A percentile compares a stretch with the other conserved stretches of the same genome.
Conservation (phyloP, 2,329 filamentous ascomycete species). For the Neopestalotiopsis rosae region DNA sequence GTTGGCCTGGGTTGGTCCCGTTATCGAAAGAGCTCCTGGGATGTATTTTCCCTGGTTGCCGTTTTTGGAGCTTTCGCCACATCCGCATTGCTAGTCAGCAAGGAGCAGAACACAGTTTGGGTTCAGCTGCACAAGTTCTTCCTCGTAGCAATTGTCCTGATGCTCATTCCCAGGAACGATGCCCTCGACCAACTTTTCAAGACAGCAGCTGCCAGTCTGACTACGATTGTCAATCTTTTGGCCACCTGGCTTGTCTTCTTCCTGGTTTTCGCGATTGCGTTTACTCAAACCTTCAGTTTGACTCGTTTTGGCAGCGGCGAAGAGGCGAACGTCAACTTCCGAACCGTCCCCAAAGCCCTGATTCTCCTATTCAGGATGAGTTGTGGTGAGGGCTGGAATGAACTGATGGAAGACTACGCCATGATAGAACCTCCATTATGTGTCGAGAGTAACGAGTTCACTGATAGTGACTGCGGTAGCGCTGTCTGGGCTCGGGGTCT, state of each 20-base stretch:
- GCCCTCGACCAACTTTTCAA: conserved; percentile 98
- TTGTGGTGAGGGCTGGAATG: conserved; percentile 94
- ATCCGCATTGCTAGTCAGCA: conserved; percentile 74
- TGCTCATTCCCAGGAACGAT: conserved; percentile 95
- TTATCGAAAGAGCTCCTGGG: conserved; percentile 94
- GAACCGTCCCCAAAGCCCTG: conserved; percentile 90
- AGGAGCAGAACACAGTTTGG: conserved; percentile 66
- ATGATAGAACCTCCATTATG: conserved; percentile 80
- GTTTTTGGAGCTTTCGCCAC: conserved; percentile 84
- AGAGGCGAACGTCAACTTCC: conserved; percentile 84
- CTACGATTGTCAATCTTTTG: conserved; percentile 86
- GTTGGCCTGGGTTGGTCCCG: conserved; percentile 89
- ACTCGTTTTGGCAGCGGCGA: conserved; percentile 83
- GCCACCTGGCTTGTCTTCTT: conserved; percentile 98
- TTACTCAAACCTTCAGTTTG: conserved; percentile 94
- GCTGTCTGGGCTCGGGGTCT: conserved; percentile 84
- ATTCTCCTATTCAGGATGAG: conserved; percentile 94
- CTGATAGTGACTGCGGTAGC: conserved; percentile 91
- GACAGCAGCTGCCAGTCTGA: conserved; percentile 91
- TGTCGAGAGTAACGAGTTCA: conserved; percentile 74
- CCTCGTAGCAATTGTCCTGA: conserved; percentile 84
- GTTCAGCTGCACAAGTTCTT: conserved; percentile 91
- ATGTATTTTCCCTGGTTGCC: conserved; percentile 82
- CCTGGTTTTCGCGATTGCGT: conserved; percentile 92
- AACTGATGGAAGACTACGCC: conserved; percentile 95